These are phyloP conservation scores for Eucalyptus coolabah DNA, from an alignment of 345 rosid genomes.

Conservation along the genomic window DNA sequence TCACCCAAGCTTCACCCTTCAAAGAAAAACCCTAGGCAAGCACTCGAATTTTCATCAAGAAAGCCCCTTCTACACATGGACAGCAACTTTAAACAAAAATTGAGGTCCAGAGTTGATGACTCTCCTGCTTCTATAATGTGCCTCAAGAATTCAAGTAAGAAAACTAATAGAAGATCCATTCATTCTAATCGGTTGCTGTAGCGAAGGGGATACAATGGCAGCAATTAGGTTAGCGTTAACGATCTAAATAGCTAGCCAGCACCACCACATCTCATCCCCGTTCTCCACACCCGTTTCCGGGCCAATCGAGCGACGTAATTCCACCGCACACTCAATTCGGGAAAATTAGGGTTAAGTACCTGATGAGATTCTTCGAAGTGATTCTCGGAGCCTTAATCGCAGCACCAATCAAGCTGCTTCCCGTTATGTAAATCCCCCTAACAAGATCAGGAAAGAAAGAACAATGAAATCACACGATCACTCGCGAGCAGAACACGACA, in stretches of 20 bases:
- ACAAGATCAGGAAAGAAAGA: background rate
- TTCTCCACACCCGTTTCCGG: background rate
- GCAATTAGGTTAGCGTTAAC: background rate
- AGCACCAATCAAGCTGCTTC: slow-evolving; percentile 98
- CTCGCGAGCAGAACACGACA: background rate
- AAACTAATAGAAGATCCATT: background rate
- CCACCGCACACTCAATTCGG: background rate
- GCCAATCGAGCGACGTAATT: background rate
- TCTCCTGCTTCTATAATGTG: background rate
- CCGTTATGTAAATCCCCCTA: slow-evolving; percentile 97
- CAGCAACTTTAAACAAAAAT: background rate
- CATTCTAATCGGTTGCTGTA: background rate
- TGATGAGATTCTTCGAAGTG: slow-evolving; percentile 93
- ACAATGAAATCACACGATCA: background rate
- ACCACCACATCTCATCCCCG: background rate
- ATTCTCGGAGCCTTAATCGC: slow-evolving; percentile 98
- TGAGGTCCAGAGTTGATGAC: background rate
- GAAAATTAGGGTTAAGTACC: slow-evolving; percentile 15
- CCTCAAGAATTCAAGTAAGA: background rate
- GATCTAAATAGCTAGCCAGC: background rate
- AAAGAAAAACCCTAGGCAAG: background rate
- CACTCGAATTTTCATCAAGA: background rate
- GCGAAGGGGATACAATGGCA: background rate
- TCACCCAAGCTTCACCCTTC: background rate
- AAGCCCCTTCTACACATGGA: background rate